phyloP scores from a whole-genome alignment of 257 asterid genomes.

The Hygrophila difformis region DNA sequence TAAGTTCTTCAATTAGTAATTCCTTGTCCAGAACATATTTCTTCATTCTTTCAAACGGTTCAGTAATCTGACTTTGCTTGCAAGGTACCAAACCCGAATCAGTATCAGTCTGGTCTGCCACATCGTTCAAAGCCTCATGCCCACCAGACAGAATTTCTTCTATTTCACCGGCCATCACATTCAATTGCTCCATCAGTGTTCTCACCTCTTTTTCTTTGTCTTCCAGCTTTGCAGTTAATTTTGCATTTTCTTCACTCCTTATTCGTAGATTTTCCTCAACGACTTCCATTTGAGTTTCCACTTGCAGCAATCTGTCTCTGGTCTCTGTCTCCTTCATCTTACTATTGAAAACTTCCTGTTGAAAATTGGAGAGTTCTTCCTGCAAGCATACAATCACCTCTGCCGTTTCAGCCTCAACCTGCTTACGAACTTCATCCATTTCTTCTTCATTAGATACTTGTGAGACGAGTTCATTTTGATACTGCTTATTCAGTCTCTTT shows the following conservation, averaged over 20 bases:
- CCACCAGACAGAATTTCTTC: slow-evolving; percentile 67
- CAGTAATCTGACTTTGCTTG: slow-evolving; percentile 44
- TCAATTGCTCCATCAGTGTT: slow-evolving; percentile 46
- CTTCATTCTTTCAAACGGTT: slow-evolving; percentile 61
- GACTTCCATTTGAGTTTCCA: slow-evolving; percentile 39
- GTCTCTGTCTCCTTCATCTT: slow-evolving; percentile 57
- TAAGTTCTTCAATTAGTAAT: slow-evolving; percentile 53
- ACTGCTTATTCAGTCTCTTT: slow-evolving; percentile 54
- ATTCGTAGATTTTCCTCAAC: slow-evolving; percentile 35
- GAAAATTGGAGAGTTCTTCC: slow-evolving; percentile 82
- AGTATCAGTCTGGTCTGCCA: slow-evolving; percentile 43
- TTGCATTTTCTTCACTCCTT: slow-evolving; percentile 42
- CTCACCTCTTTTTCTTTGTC: slow-evolving; percentile 47
- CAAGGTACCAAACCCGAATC: slow-evolving; percentile 45
- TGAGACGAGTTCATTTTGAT: slow-evolving; percentile 48
- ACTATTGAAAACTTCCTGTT: slow-evolving; percentile 62
- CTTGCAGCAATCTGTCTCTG: slow-evolving; percentile 29
- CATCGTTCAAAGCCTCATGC: slow-evolving; percentile 57
- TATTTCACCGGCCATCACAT: slow-evolving; percentile 42
- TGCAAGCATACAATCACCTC: slow-evolving; percentile 96
- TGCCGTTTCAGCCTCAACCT: slow-evolving; percentile 96
- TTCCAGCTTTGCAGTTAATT: slow-evolving; percentile 38
- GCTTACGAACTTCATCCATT: slow-evolving; percentile 75
- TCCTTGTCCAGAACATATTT: slow-evolving; percentile 60
- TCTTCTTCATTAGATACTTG: slow-evolving; percentile 61